Base-by-base conservation (phyloP, 164 flowering plant species). In the Nelumbo lutea region DNA sequence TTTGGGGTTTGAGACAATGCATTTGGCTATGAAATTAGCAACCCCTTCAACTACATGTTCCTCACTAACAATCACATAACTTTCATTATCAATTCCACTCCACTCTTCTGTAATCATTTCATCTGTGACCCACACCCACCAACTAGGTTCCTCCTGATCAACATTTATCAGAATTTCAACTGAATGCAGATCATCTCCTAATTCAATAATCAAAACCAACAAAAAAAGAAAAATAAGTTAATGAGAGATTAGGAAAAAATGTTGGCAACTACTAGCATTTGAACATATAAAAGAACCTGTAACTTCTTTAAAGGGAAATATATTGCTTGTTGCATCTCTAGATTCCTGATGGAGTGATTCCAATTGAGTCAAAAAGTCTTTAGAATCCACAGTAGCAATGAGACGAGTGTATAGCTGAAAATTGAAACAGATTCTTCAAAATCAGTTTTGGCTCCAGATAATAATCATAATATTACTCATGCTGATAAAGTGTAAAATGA, bases 51-150 rank as follows among this genome's bases (percentile, higher is more conserved):
- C 92, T 66, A 92, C 96, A 68, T 84, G 88, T 44, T 95, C 98
- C 79, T 90, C 93, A 53, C 76, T 79, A 53, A 95, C 80, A 77
- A 89, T 70, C 9, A 90, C 77, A 74, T 95, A 90, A 66, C 71
- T 84, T 56, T 95, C 99, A 80, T 84, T 74, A 75, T 95, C 99
- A 68, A 95, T 89, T 56, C 87, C 96, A 78, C 97, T 89, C 75
- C 75, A 15, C 78, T 90, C 98, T 76, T 90, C 96, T 71, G 87
- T 88, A 68, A 80, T 82, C 87, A 84, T 86, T 2, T 91, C 96
- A 73, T 89, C 90, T 48, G 93, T 78, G 42, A 95, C 93, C 96
- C 93, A 95, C 13, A 95, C 97, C 98, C 96, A 94, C 93, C 93
- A 86, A 81, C 93, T 89, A 14, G 96, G 89, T 58, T 87, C 86